These are phyloP conservation scores for Botrytis galanthina DNA, from an alignment of 2,329 filamentous ascomycete genomes.

Conservation along the genomic window DNA sequence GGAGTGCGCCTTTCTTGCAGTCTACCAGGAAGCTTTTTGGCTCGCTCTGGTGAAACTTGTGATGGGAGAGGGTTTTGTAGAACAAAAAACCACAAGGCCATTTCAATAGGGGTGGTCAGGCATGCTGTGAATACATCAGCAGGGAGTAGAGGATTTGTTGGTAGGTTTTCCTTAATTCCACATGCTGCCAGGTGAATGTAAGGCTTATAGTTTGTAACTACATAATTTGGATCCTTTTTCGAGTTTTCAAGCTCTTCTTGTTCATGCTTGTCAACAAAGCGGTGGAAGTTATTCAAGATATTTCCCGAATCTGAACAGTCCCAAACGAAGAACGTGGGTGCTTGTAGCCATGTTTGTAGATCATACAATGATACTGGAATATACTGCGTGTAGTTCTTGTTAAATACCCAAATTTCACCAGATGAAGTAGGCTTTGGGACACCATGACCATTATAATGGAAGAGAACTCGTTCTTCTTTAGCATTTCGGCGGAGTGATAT, in stretches of 20 bases:
- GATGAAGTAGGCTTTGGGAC: conserved; percentile 94
- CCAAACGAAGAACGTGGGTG: conserved; percentile 94
- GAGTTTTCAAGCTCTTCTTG: conserved; percentile 77
- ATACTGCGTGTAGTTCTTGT: conserved; percentile 98
- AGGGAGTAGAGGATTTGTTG: conserved; percentile 88
- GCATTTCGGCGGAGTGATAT: conserved; percentile 85
- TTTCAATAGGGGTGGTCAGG: conserved; percentile 94
- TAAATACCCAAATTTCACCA: conserved; percentile 99
- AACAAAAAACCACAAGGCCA: conserved; percentile 95
- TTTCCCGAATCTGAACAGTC: conserved; percentile 96
- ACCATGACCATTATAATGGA: conserved; percentile 98
- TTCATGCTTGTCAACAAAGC: conserved; percentile 93
- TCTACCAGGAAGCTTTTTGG: conserved; percentile 84
- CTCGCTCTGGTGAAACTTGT: conserved; percentile 73
- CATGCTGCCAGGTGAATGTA: conserved; percentile 93
- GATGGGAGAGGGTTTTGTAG: conserved; percentile 71
- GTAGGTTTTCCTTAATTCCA: conserved; percentile 83
- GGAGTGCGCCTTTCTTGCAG: conserved; percentile 92
- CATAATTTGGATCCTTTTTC: conserved; percentile 76
- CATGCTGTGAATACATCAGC: conserved; percentile 96
- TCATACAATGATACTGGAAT: conserved; percentile 96
- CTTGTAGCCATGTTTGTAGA: conserved; percentile 91
- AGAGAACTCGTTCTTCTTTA: conserved; percentile 92
- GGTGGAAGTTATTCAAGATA: conserved; percentile 91
- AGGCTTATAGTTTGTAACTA: conserved; percentile 66